Percentiles rank a stretch among this genome's conserved stretches.
phyloP scores from a whole-genome alignment of 164 flowering plant genomes.

The Dillenia turbinata region DNA sequence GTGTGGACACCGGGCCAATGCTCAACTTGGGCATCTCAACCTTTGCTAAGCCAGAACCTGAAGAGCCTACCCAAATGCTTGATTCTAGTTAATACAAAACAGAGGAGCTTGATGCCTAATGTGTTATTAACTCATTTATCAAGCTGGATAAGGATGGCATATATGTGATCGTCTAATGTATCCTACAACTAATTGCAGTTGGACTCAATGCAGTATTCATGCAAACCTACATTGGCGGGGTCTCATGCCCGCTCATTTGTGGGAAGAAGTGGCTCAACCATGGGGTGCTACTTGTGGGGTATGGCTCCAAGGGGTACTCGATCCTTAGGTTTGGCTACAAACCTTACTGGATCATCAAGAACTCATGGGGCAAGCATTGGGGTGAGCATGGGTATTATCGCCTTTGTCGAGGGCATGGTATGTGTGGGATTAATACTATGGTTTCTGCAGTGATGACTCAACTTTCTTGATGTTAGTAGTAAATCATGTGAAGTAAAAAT shows the following conservation, averaged over 20 bases:
- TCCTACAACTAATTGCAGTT: constrained; percentile 33
- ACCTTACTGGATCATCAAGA: constrained; percentile 91
- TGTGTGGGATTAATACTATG: constrained; percentile 78
- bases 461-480: neutral
- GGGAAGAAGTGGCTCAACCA: constrained; percentile 60
- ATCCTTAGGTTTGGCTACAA: constrained; percentile 49
- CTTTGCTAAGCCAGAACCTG: too few species aligned
- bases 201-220: constrained; percentile 81
- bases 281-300: constrained; percentile 79
- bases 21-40: too few species aligned
- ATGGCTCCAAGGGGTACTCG: constrained; percentile 61
- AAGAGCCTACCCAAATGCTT: too few species aligned
- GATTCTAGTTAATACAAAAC: too few species aligned
- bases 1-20: too few species aligned
- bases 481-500: too few species aligned
- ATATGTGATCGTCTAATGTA: too few species aligned
- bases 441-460: constrained; percentile 56
- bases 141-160: too few species aligned
- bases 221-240: constrained; percentile 91
- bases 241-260: constrained; percentile 81
- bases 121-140: too few species aligned
- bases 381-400: constrained; percentile 76
- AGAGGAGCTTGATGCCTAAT: too few species aligned
- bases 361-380: constrained; percentile 82
- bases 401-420: constrained; percentile 57